A percentile compares a stretch with the other conserved stretches of the same genome.
Conservation (phyloP, 108 stramenopile genomes). For the Craspedostauros australis region DNA sequence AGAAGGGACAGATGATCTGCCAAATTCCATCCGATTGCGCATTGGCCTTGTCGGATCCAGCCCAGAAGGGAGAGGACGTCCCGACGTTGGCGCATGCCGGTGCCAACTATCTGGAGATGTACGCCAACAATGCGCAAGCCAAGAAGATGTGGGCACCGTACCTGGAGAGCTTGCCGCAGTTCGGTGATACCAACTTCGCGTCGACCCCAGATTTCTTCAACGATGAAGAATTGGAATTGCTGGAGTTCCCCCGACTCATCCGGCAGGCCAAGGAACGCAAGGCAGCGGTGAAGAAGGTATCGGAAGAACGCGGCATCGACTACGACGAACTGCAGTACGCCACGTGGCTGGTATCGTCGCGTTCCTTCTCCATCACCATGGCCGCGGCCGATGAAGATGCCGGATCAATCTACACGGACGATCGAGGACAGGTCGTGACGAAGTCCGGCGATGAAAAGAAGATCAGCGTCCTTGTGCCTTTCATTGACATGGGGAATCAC, state of each 20-base stretch:
- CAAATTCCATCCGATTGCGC: constrained; percentile 59
- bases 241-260: constrained; percentile 59
- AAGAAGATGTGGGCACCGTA: constrained; percentile 33
- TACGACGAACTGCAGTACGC: constrained; percentile 59
- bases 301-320: constrained; percentile 24
- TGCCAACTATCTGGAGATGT: constrained; percentile 35
- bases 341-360: constrained; percentile 51
- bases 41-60: constrained; percentile 54
- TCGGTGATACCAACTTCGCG: constrained; percentile 16
- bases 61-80: constrained; percentile 20
- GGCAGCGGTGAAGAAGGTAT: constrained; percentile 25
- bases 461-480: constrained; percentile 51
- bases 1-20: constrained; percentile 50
- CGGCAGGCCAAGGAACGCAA: constrained; percentile 29
- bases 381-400: constrained; percentile 3
- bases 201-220: constrained; percentile 60
- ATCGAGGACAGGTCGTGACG: constrained; percentile 32
- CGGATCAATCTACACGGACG: constrained; percentile 23
- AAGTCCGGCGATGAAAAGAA: constrained; percentile 28
- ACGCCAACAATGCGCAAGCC: constrained; percentile 21
- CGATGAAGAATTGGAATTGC: constrained; percentile 41
- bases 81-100: constrained; percentile 41
- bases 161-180: constrained; percentile 23
- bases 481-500: constrained; percentile 67
- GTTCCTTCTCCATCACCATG: constrained; percentile 42